Base-by-base conservation (phyloP, 805 yeast genomes). In the Suhomyces canberraensis region DNA sequence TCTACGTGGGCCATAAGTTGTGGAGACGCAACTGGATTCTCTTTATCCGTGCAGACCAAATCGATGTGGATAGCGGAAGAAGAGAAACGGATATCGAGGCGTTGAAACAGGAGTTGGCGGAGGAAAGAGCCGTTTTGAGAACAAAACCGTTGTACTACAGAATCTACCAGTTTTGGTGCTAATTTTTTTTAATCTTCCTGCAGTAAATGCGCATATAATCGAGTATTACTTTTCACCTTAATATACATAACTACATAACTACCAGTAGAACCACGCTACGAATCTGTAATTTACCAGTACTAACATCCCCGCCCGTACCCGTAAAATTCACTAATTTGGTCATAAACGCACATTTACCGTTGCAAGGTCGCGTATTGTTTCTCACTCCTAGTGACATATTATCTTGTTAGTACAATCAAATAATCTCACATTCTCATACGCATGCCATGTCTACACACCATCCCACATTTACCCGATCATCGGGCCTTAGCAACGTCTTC, bases 401-500 rank as follows among this genome's bases (percentile, higher is more conserved):
- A n/a, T n/a, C n/a, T n/a, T n/a, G n/a, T n/a, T n/a, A n/a, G n/a
- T n/a, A n/a, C n/a, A n/a, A n/a, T n/a, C n/a, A n/a, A n/a, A n/a
- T n/a, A n/a, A n/a, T n/a, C n/a, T n/a, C n/a, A n/a, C n/a, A n/a
- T n/a, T n/a, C n/a, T n/a, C n/a, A n/a, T n/a, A n/a, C n/a, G n/a
- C n/a, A n/a, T n/a, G 22, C 20, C 16, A 52, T 46, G 56, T 45
- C 51, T 16, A 50, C 60, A 15, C 66, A 59, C 38, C 62, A 60
- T 39, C 66, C 68, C 8, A 46, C 47, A 14, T 55, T 58, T 36
- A 50, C 54, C 14, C 37, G 53, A 29, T 37, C 49, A 29, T 51
- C 66, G n/a, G 70, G 69, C 13, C 32, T 68, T 20, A 69, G 73
- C 5, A 60, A 60, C 31, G 71, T 67, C 22, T 54, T 68, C 44